Evolutionary conservation across 176 grass and related monocot genomes (phyloP), one percentile per base, ranked within the genome.

Genomic region (Ampelocalamus luodianensis): DNA sequence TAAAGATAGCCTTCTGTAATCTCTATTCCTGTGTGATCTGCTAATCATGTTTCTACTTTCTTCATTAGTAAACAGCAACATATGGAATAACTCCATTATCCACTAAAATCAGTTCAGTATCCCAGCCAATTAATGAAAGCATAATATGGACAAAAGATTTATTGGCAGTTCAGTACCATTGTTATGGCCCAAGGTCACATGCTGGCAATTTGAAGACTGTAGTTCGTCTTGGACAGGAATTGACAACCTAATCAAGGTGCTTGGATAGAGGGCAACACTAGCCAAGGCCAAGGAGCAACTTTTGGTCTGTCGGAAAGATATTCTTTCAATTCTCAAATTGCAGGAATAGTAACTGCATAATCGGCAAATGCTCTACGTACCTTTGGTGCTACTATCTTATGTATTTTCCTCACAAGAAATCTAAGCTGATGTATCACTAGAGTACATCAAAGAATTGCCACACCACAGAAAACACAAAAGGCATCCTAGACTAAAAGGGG

Each of bases 31-130:
- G 32, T 78, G 53, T 46, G 61, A 71, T 78, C 62, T 70, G 42
- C 49, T 59, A 85, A 7, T 9, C 75, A 39, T 71, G 22, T 86
- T 22, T 86, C 39, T 7, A 5, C 18, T 51, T 22, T 78, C 20
- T 26, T 38, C 20, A 48, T 79, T 62, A 18, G n/a, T 71, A 78
- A 32, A 59, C 5, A 84, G 0, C 13, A 29, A 39, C 26, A 26
- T 13, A 53, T 27, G 56, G 2, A 27, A 78, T 15, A 76, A n/a
- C 40, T 69, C 18, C 20, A 76, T 29, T 26, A 61, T 17, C 53
- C 58, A 18, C 56, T 45, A 45, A 75, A 81, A 67, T 53, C 14
- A 68, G 37, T 68, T 46, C 20, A 56, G 12, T 17, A 45, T 36
- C 12, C 59, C 39, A 45, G 14, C 26, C 6, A 75, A 58, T 10